Evolutionary conservation across 345 rosid species (phyloP).

Genomic region (Boechera stricta): DNA sequence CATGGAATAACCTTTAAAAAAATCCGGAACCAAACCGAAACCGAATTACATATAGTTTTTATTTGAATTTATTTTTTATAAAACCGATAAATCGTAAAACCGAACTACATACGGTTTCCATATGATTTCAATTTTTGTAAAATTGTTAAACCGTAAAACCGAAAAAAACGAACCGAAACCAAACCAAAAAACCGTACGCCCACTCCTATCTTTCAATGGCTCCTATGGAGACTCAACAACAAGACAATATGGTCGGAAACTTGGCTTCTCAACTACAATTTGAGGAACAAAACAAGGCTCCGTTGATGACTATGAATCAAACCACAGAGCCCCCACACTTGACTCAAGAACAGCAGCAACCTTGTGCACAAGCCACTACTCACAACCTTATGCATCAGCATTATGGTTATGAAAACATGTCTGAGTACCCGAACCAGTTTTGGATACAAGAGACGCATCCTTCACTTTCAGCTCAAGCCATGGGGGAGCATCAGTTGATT

Average conservation of each 20-base stretch:
- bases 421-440: background rate
- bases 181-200: too few relatives aligned
- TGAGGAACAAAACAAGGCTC: background rate
- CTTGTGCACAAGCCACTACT: background rate
- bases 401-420: background rate
- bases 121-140: too few relatives aligned
- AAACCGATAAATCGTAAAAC: too few relatives aligned
- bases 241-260: background rate
- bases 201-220: background rate
- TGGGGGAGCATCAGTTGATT: background rate
- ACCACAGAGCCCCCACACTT: background rate
- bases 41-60: too few relatives aligned
- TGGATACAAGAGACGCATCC: background rate
- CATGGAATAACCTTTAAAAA: too few relatives aligned
- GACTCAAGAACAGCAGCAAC: background rate
- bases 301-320: background rate
- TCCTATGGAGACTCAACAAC: conserved; percentile 8
- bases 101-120: too few relatives aligned
- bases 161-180: too few relatives aligned
- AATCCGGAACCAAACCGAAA: too few relatives aligned
- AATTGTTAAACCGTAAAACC: too few relatives aligned
- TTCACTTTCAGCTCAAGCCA: background rate
- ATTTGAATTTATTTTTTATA: too few relatives aligned
- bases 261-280: background rate
- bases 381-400: background rate